Evolutionary conservation across 768 basidiomycete genomes (phyloP), one percentile per base, ranked within the genome.

Genomic region (Sistotremastrum niveocremeum): DNA sequence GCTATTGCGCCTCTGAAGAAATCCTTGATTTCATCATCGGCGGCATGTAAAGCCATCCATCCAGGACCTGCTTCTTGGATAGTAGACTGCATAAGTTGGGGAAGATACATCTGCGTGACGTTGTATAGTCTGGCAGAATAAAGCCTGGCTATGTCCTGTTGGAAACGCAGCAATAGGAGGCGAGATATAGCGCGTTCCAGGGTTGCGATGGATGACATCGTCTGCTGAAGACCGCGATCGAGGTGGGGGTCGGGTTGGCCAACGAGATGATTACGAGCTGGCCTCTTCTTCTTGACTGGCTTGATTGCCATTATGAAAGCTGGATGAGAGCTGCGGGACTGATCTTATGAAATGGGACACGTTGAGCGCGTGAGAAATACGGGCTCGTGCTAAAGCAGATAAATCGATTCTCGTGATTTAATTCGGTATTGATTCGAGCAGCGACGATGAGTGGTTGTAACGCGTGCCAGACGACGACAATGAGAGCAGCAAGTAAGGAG

Each of bases 141-240:
- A 8, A 84, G 72, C 28, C 82, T 75, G 3, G 77, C 76, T 37
- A 84, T 81, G 60, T 84, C 82, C 45, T 81, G 79, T 46, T 84
- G 77, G 56, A 77, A 84, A 39, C 82, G 77, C 34, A 81, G 54
- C 48, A 84, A 67, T 7, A 84, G 69, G 46, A 84, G 70, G 31
- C 75, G 72, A 8, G 82, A 72, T 51, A 84, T 84, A 42, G 77
- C 69, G 4, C 76, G 74, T 56, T 83, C 81, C 47, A 84, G 69
- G 49, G 77, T 70, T 1, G 81, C 72, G 35, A 79, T 73, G n/a
- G 77, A 71, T 1, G 72, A 58, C 65, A 78, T 67, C 8, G 78
- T 70, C 56, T 71, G 71, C 32, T 74, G 66, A 44, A 82, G 64
- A 39, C 67, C 65, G 28, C 69, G 68, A 64, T 79, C 77, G 45